Conservation (phyloP, 352 stramenopile species). For the Halophytophthora polymorphica region DNA sequence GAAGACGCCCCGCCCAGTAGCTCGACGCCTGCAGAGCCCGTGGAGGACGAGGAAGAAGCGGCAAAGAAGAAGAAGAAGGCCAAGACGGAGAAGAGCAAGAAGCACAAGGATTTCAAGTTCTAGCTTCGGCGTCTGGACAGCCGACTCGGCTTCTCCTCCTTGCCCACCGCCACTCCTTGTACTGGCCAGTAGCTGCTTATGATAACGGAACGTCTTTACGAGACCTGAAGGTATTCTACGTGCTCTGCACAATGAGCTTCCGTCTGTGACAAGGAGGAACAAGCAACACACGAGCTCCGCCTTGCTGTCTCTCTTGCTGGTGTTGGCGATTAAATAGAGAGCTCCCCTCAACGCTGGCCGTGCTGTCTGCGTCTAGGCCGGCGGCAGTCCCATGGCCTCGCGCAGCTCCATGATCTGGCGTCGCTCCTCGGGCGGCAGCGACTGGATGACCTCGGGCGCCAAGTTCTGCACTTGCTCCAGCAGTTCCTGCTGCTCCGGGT, state of each 20-base stretch:
- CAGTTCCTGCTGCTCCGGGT: constrained; percentile 74
- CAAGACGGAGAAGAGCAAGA: constrained; percentile 79
- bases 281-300: no score
- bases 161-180: no score
- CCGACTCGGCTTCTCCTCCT: no score
- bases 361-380: constrained; percentile 32
- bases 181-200: no score
- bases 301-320: no score
- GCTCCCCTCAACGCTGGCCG: neutral
- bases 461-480: constrained; percentile 82
- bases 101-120: constrained; percentile 87
- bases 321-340: constrained; percentile 20
- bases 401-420: constrained; percentile 84
- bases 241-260: no score
- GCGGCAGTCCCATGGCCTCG: constrained; percentile 72
- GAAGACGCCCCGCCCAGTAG: constrained; percentile 43
- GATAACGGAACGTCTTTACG: no score
- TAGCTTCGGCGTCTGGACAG: no score
- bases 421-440: constrained; percentile 61
- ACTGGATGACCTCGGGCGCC: constrained; percentile 77
- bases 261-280: neutral
- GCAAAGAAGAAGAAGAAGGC: constrained; percentile 70
- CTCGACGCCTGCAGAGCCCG: constrained; percentile 24
- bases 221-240: no score
- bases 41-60: constrained; percentile 50